These are phyloP conservation scores for Epichloe typhina DNA, from an alignment of 2,329 filamentous ascomycete species.

Conservation along the genomic window DNA sequence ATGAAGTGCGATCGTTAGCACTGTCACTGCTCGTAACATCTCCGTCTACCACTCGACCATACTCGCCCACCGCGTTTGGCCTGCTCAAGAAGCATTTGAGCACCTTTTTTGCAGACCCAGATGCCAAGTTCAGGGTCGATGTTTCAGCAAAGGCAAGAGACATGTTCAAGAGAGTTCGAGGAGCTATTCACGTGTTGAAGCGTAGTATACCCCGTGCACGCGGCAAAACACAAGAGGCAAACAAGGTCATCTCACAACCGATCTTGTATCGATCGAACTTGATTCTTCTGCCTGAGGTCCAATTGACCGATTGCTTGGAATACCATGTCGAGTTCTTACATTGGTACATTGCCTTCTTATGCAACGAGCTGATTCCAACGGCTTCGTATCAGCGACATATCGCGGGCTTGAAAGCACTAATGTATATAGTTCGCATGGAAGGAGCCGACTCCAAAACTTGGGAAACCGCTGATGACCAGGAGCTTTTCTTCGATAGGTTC, in stretches of 20 bases:
- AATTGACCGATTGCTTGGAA: slow-evolving; percentile 26
- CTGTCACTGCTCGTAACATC: slow-evolving; percentile 70
- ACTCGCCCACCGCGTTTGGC: slow-evolving; percentile 47
- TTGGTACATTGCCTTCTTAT: slow-evolving; percentile 64
- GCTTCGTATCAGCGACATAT: slow-evolving; percentile 86
- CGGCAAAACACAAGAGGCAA: slow-evolving; percentile 22
- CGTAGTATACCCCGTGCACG: slow-evolving; percentile 26
- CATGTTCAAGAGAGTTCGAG: slow-evolving; percentile 63
- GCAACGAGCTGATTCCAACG: slow-evolving; percentile 61
- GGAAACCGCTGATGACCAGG: slow-evolving; percentile 26
- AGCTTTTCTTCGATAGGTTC: slow-evolving; percentile 27
- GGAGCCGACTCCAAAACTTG: slow-evolving; percentile 37
- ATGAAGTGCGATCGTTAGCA: slow-evolving; percentile 62
- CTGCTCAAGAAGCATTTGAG: slow-evolving; percentile 53
- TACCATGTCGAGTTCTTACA: slow-evolving; percentile 52
- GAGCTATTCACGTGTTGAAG: slow-evolving; percentile 45
- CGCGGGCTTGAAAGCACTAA: slow-evolving; percentile 59
- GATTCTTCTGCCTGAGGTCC: slow-evolving; percentile 23
- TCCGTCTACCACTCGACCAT: slow-evolving; percentile 58
- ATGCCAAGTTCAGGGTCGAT: slow-evolving; percentile 76
- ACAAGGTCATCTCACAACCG: slow-evolving; percentile 13
- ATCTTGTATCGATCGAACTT: slow-evolving; percentile 26
- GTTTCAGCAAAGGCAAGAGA: slow-evolving; percentile 61
- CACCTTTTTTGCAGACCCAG: slow-evolving; percentile 70
- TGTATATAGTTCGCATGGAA: slow-evolving; percentile 54